phyloP scores from a whole-genome alignment of 192 early-diverging fungal genomes.

The Phlyctochytrium arcticum region DNA sequence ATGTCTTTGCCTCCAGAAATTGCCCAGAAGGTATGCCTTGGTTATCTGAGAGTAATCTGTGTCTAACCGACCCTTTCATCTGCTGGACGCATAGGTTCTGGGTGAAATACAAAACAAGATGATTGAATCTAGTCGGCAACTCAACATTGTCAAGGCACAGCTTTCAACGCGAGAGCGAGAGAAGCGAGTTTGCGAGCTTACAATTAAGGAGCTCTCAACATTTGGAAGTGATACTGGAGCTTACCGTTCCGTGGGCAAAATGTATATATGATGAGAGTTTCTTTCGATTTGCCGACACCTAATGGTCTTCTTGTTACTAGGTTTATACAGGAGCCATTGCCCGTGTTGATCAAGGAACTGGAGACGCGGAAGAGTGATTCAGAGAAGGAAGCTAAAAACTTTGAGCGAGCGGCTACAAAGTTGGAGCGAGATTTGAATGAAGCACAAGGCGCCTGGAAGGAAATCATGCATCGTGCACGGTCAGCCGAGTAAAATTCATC shows the following conservation, averaged over 20 bases:
- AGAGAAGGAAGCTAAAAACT: slow-evolving; percentile 42
- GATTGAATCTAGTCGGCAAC: slow-evolving; percentile 56
- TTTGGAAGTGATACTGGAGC: slow-evolving; percentile 49
- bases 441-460: slow-evolving; percentile 29
- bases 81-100: slow-evolving; percentile 3
- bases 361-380: slow-evolving; percentile 34
- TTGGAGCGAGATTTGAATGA: slow-evolving; percentile 59
- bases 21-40: slow-evolving; percentile 16
- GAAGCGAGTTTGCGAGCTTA: slow-evolving; percentile 61
- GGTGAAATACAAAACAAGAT: slow-evolving; percentile 68
- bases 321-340: slow-evolving; percentile 54
- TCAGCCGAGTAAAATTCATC: neutral
- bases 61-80: slow-evolving; percentile 4
- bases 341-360: slow-evolving; percentile 37
- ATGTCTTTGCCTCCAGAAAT: slow-evolving; percentile 21
- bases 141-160: slow-evolving; percentile 56
- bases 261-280: slow-evolving; percentile 41
- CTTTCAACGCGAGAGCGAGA: slow-evolving; percentile 62
- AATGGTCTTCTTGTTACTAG: slow-evolving; percentile 30
- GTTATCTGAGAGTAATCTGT: neutral
- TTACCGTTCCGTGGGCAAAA: slow-evolving; percentile 73
- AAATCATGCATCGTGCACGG: slow-evolving; percentile 13
- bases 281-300: neutral
- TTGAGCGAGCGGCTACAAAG: slow-evolving; percentile 54
- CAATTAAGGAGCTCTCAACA: slow-evolving; percentile 59